Conservation (phyloP, 768 basidiomycete genomes). For the Chalciporus chontae region DNA sequence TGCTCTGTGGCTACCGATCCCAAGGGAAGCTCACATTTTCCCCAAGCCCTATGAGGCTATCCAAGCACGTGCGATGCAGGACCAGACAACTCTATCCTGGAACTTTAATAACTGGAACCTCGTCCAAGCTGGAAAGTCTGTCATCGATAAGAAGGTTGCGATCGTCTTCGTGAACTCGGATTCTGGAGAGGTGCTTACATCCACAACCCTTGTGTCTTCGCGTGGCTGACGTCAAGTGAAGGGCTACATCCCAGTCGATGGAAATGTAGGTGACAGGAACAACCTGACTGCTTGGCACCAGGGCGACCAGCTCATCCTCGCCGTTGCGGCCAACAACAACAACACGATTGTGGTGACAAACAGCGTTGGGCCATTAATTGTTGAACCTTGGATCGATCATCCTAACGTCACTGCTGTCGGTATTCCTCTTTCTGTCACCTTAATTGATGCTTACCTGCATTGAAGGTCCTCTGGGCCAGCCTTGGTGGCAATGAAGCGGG, state of each 20-base stretch:
- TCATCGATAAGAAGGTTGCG: conserved; percentile 53
- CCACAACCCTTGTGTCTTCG: too few species aligned
- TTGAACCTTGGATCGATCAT: conserved; percentile 72
- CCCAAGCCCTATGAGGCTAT: conserved; percentile 75
- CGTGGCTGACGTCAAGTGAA: conserved; percentile 17
- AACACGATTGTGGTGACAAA: conserved; percentile 83
- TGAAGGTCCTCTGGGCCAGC: conserved; percentile 46
- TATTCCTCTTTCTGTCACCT: conserved; percentile 30
- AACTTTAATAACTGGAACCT: conserved; percentile 69
- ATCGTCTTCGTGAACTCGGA: conserved; percentile 82
- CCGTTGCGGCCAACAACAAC: conserved; percentile 62
- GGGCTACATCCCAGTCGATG: conserved; percentile 55
- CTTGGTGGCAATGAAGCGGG: conserved; percentile 76
- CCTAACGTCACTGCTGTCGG: conserved; percentile 70
- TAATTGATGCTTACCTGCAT: conserved; percentile 8
- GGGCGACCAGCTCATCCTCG: conserved; percentile 40
- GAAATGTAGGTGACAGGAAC: conserved; percentile 40
- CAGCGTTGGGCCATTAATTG: conserved; percentile 66
- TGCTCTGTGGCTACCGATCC: not conserved
- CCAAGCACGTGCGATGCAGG: conserved; percentile 63
- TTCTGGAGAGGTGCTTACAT: conserved; percentile 62
- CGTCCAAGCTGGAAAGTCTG: conserved; percentile 43
- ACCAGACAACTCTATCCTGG: conserved; percentile 66
- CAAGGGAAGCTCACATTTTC: not conserved
- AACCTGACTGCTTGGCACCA: conserved; percentile 40